Evolutionary conservation across 2,329 filamentous ascomycete genomes (phyloP).

Genomic region (Arthrobotrys conoides): DNA sequence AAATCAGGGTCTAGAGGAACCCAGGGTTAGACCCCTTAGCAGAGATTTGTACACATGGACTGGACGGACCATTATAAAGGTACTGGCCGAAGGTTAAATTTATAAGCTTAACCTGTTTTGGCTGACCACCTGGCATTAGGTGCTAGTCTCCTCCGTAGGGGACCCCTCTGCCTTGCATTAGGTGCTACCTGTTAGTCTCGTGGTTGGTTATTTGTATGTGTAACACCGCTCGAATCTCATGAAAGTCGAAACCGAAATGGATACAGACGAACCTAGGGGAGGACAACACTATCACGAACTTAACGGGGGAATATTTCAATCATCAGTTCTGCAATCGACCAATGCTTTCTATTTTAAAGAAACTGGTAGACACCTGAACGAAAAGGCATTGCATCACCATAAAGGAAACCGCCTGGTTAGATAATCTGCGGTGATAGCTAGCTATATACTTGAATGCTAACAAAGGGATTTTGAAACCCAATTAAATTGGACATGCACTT

Average conservation of each 20-base stretch:
- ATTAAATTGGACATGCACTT: not conserved
- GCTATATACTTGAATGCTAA: not conserved
- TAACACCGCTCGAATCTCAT: not conserved
- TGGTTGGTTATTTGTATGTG: not conserved
- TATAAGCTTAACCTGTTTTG: not conserved
- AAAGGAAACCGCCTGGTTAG: not conserved
- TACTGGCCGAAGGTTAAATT: not conserved
- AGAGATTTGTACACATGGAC: conserved; percentile 10
- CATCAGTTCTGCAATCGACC: not conserved
- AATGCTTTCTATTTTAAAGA: conserved; percentile 1
- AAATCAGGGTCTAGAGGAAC: conserved; percentile 8
- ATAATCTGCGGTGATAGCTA: not conserved
- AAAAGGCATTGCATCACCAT: conserved; percentile 5
- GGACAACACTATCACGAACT: not conserved
- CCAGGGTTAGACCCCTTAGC: conserved; percentile 12
- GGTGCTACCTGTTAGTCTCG: too few relatives aligned
- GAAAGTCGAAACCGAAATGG: not conserved
- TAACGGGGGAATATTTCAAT: not conserved
- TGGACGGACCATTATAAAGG: not conserved
- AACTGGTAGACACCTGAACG: not conserved
- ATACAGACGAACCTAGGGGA: not conserved
- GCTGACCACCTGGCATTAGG: not conserved
- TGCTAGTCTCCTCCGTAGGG: too few relatives aligned
- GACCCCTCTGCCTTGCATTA: not conserved
- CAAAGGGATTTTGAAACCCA: not conserved